A percentile compares a stretch with the other conserved stretches of the same genome.
These are phyloP conservation scores for Fomes fomentarius DNA, from an alignment of 1,284 basidiomycete genomes.

Conservation along the genomic window DNA sequence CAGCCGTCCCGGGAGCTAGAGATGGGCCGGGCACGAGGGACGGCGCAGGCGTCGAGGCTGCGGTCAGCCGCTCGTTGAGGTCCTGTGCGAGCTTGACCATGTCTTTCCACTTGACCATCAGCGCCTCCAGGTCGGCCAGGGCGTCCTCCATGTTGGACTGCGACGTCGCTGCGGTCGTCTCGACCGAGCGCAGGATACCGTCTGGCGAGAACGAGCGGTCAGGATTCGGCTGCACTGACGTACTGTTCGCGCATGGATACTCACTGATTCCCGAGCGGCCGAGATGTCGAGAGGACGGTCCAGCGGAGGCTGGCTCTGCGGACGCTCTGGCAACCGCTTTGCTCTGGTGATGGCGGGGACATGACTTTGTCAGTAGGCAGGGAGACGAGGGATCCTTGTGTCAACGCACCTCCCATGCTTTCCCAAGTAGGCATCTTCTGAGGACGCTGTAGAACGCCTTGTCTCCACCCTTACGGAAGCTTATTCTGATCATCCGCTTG, in stretches of 20 bases:
- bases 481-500: constrained; percentile 64
- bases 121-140: constrained; percentile 86
- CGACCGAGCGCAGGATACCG: constrained; percentile 78
- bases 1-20: constrained; percentile 13
- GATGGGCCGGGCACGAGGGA: constrained; percentile 23
- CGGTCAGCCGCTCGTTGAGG: constrained; percentile 82
- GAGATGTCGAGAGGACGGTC: constrained; percentile 18
- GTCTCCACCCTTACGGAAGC: constrained; percentile 92
- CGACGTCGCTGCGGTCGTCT: constrained; percentile 65
- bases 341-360: constrained; percentile 2
- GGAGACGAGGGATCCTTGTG: too few species aligned
- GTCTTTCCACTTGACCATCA: constrained; percentile 91
- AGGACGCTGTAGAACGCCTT: constrained; percentile 83
- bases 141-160: constrained; percentile 78
- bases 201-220: constrained; percentile 45
- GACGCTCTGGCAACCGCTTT: constrained; percentile 4
- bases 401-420: constrained; percentile 83
- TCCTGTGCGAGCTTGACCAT: constrained; percentile 92
- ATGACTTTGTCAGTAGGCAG: too few species aligned
- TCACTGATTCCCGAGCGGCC: constrained; percentile 55
- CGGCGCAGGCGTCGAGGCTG: constrained; percentile 45
- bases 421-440: constrained; percentile 76
- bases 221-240: constrained; percentile 1
- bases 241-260: constrained; percentile 25
- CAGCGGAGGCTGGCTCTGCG: constrained; percentile 1